phyloP scores from a whole-genome alignment of 371 early-diverging fungal species.

The Mucor irregularis region DNA sequence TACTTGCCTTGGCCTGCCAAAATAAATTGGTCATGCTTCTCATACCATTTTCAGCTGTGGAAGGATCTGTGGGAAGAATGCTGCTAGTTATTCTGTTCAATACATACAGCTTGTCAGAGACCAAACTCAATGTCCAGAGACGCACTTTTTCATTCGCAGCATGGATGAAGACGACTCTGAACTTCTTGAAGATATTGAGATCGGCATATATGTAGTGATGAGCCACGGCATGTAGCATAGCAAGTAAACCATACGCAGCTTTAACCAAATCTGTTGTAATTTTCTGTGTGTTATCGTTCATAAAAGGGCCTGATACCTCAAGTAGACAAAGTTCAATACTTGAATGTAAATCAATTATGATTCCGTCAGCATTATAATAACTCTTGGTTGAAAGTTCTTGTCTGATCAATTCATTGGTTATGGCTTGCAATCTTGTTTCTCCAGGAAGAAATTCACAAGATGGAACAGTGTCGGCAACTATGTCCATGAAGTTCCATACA shows the following conservation, averaged over 20 bases:
- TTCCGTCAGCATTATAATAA: constrained; percentile 19
- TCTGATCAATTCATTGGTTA: constrained; percentile 9
- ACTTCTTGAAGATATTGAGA: constrained; percentile 3
- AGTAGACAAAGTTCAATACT: constrained; percentile 4
- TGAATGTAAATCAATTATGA: constrained; percentile 8
- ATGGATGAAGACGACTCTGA: constrained; percentile 15
- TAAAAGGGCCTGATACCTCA: constrained; percentile 20
- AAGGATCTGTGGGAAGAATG: no score
- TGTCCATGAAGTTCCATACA: constrained; percentile 7
- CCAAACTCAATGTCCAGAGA: constrained; percentile 17
- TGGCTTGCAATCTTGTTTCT: constrained; percentile 21
- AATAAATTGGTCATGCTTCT: no score
- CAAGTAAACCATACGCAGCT: constrained; percentile 9
- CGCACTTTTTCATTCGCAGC: constrained; percentile 16
- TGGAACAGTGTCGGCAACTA: constrained; percentile 6
- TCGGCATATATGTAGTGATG: constrained; percentile 9
- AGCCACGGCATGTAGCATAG: constrained; percentile 4
- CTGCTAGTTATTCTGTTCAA: no score
- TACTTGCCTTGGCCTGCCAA: no score
- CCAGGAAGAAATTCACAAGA: constrained; percentile 22
- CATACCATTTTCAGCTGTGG: no score
- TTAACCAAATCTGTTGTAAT: constrained; percentile 16
- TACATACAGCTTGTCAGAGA: constrained; percentile 8
- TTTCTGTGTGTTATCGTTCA: constrained; percentile 19
- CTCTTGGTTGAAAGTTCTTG: constrained; percentile 6